Conservation (phyloP, 768 basidiomycete species). For the Suillus placidus region DNA sequence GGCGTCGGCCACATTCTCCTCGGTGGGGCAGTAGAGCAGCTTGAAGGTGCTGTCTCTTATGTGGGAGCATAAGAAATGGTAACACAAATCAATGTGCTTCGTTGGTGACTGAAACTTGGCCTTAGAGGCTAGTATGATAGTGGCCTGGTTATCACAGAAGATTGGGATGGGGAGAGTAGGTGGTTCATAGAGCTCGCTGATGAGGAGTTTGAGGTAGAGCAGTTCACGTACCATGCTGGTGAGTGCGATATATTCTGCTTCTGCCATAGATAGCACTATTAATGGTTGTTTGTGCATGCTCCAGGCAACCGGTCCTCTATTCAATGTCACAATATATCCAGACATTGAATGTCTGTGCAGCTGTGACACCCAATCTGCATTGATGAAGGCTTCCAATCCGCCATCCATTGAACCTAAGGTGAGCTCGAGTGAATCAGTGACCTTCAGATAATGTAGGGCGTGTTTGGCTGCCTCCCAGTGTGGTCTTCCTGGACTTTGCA, state of each 20-base stretch:
- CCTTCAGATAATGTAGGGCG: not conserved
- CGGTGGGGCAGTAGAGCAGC: constrained; percentile 14
- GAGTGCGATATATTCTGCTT: constrained; percentile 2
- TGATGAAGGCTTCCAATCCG: not conserved
- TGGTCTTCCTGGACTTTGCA: not conserved
- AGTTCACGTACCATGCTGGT: not conserved
- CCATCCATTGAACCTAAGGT: not conserved
- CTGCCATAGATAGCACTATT: not conserved
- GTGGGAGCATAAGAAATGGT: constrained; percentile 38
- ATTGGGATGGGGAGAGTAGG: not conserved
- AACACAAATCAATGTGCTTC: constrained; percentile 41
- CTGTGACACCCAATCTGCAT: not conserved
- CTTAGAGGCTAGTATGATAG: constrained; percentile 33
- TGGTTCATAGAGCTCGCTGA: not conserved
- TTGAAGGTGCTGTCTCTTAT: constrained; percentile 21
- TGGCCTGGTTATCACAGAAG: constrained; percentile 30
- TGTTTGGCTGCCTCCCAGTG: not conserved
- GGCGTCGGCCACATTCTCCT: too few relatives aligned
- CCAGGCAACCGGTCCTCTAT: not conserved
- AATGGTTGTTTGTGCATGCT: not conserved
- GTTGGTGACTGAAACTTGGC: constrained; percentile 33
- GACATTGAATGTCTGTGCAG: not conserved
- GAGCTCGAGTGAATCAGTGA: not conserved
- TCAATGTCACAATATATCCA: not conserved
- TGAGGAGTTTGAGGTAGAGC: not conserved